Conservation (phyloP, 305 asterid genomes). For the Fraxinus angustifolia region DNA sequence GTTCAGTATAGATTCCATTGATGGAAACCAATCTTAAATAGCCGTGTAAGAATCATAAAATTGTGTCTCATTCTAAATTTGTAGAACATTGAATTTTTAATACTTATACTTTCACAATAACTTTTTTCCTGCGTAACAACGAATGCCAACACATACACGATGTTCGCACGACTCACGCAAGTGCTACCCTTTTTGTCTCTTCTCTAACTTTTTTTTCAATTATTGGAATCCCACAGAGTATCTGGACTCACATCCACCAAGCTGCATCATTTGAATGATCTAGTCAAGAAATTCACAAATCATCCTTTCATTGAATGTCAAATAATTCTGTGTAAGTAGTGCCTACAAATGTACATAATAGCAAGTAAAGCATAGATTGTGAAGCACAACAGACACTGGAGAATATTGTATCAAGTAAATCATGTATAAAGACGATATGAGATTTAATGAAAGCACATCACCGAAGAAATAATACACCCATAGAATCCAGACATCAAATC, state of each 20-base stretch:
- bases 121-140: not conserved
- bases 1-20: not conserved
- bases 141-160: not conserved
- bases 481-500: too few relatives aligned
- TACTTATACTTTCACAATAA: not conserved
- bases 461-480: too few relatives aligned
- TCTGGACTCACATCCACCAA: not conserved
- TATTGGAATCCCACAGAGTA: not conserved
- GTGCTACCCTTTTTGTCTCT: not conserved
- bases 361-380: too few relatives aligned
- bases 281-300: too few relatives aligned
- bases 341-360: too few relatives aligned
- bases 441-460: too few relatives aligned
- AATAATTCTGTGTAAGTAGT: too few relatives aligned
- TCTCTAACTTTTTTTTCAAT: not conserved
- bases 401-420: too few relatives aligned
- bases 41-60: not conserved
- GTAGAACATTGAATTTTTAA: not conserved
- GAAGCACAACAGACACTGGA: too few relatives aligned
- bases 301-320: too few relatives aligned
- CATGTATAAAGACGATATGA: too few relatives aligned
- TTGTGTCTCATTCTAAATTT: not conserved
- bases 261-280: too few relatives aligned
- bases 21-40: not conserved
- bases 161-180: not conserved